Percentiles rank a stretch among this genome's conserved stretches.
These are phyloP conservation scores for Dinochytrium kinnereticum DNA, from an alignment of 371 early-diverging fungal genomes.

Conservation along the genomic window DNA sequence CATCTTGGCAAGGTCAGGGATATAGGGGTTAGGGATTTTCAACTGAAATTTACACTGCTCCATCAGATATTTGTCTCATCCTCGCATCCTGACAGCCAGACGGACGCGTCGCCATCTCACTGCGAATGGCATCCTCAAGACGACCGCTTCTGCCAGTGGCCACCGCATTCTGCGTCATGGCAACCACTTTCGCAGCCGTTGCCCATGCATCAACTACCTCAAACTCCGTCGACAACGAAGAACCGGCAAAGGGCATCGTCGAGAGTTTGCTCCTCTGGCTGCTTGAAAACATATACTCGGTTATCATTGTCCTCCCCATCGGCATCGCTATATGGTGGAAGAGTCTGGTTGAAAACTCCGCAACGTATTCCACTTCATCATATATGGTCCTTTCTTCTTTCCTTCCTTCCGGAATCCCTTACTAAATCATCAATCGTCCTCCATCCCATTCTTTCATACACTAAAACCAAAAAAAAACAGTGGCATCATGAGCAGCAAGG, in stretches of 20 bases:
- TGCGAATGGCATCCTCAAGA: background rate
- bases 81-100: too few relatives aligned
- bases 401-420: background rate
- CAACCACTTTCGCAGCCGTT: background rate
- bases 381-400: background rate
- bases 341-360: conserved; percentile 11
- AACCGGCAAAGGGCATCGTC: background rate
- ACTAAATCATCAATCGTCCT: background rate
- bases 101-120: too few relatives aligned
- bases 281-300: background rate
- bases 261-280: background rate
- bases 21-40: too few relatives aligned
- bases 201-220: background rate
- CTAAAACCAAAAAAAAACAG: too few relatives aligned
- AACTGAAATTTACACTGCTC: too few relatives aligned
- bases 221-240: background rate
- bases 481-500: conserved; percentile 18
- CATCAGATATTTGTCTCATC: too few relatives aligned
- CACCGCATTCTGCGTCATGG: too few relatives aligned
- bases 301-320: conserved; percentile 1
- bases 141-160: too few relatives aligned
- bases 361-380: background rate
- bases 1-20: too few relatives aligned
- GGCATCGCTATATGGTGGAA: conserved; percentile 34
- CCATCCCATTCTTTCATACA: background rate